Evolutionary conservation across 1,284 basidiomycete genomes (phyloP), one percentile per base, ranked within the genome.

Genomic region (Rhodofomes roseus): DNA sequence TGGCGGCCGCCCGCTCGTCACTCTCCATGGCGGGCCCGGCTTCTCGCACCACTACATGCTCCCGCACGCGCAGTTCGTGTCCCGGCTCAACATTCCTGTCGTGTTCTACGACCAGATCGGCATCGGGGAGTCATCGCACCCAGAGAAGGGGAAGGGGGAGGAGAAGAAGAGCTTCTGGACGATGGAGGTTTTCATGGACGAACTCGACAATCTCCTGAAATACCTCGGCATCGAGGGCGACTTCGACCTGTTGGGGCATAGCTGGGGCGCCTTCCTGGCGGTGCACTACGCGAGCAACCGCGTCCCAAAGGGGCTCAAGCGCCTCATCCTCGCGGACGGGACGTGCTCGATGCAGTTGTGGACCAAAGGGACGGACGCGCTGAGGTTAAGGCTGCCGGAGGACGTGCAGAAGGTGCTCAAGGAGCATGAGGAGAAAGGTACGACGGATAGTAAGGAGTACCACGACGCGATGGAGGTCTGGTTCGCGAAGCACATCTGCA

Each of bases 31-130:
- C 46, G 77, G 77, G 1, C 71, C 70, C 1, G 72, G 73, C 29
- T 58, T 71, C 46, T 54, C 65, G 3, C 68, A 69, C 63, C 59
- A 71, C 60, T 71, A 69, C 64, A 62, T 74, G 25, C 54, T 66
- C 37, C 64, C 70, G 1, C 59, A 71, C 59, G 60, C 62, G 57
- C 63, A 67, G 31, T 68, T 74, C 46, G 58, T 65, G 36, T 39
- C 53, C 6, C 23, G 54, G 37, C 54, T 54, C 56, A 39, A 40
- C 54, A 67, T 68, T 29, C 69, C 72, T n/a, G 66, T 77, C 59
- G 62, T 76, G 29, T 60, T 75, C 59, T 77, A 76, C 70, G 74
- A 77, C 63, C 74, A 76, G 63, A 56, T 76, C 59, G 74, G 74
- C 12, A 66, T 58, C 57, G 74, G 68, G 12, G 57, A 55, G 20